These are phyloP conservation scores for Chalaropsis ovoidea DNA, from an alignment of 2,329 filamentous ascomycete genomes.

Conservation along the genomic window DNA sequence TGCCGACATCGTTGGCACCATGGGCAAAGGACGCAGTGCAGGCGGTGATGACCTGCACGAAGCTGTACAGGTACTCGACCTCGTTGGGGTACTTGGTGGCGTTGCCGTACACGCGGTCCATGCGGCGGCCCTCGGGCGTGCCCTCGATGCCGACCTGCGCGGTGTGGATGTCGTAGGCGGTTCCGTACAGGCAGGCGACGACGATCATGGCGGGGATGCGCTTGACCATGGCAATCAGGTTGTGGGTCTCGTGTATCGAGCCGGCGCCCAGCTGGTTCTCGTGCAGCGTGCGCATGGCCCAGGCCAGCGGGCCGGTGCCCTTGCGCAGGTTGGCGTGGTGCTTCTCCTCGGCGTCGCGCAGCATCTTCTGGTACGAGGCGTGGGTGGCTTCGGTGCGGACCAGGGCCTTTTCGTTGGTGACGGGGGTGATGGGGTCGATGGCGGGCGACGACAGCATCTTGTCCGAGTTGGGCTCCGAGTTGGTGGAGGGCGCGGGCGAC, in stretches of 20 bases:
- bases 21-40: slow-evolving; percentile 66
- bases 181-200: slow-evolving; percentile 57
- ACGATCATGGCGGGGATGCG: slow-evolving; percentile 60
- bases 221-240: slow-evolving; percentile 52
- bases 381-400: slow-evolving; percentile 41
- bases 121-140: slow-evolving; percentile 62
- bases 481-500: slow-evolving; percentile 35
- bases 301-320: slow-evolving; percentile 59
- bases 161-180: slow-evolving; percentile 73
- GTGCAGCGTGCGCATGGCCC: slow-evolving; percentile 69
- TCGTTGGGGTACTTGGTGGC: slow-evolving; percentile 59
- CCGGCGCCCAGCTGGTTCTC: slow-evolving; percentile 64
- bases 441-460: slow-evolving; percentile 31
- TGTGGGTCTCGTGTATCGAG: slow-evolving; percentile 62
- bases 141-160: slow-evolving; percentile 60
- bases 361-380: slow-evolving; percentile 51
- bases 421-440: slow-evolving; percentile 26
- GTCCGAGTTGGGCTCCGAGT: slow-evolving; percentile 40
- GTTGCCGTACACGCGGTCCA: slow-evolving; percentile 55
- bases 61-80: slow-evolving; percentile 59
- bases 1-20: slow-evolving; percentile 68
- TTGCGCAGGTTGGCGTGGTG: slow-evolving; percentile 55
- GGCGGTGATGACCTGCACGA: slow-evolving; percentile 56
- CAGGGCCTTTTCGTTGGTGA: slow-evolving; percentile 37
- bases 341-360: slow-evolving; percentile 45